These are phyloP conservation scores for Recurvomyces mirabilis DNA, from an alignment of 495 filamentous ascomycete species.

Conservation along the genomic window DNA sequence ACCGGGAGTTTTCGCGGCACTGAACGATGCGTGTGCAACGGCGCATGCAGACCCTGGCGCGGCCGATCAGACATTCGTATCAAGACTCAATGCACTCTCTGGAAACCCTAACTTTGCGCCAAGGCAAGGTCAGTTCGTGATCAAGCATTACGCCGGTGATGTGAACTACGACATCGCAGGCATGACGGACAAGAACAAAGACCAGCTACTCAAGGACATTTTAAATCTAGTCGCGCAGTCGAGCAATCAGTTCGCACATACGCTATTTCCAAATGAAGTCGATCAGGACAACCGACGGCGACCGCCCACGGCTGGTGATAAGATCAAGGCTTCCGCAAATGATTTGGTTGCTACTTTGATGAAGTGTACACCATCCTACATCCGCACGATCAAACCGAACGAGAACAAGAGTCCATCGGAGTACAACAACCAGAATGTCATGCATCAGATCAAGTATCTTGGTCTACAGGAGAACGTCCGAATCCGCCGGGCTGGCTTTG, in stretches of 20 bases:
- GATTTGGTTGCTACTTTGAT: conserved; percentile 89
- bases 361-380: conserved; percentile 95
- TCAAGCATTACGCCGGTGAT: conserved; percentile 99
- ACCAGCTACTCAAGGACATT: conserved; percentile 88
- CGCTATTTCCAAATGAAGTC: conserved; percentile 82
- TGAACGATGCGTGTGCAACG: conserved; percentile 96
- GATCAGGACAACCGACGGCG: conserved; percentile 92
- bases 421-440: conserved; percentile 80
- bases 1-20: conserved; percentile 84
- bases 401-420: conserved; percentile 93
- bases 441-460: conserved; percentile 99
- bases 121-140: conserved; percentile 89
- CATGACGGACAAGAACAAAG: conserved; percentile 99
- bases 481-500: conserved; percentile 92
- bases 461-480: conserved; percentile 98
- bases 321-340: conserved; percentile 94
- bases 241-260: conserved; percentile 73
- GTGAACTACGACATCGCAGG: conserved; percentile 90
- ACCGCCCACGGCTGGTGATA: conserved; percentile 90
- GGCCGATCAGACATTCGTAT: conserved; percentile 91
- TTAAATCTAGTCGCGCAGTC: conserved; percentile 78
- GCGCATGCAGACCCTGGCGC: conserved; percentile 90
- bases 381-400: conserved; percentile 98
- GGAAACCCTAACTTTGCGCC: conserved; percentile 84
- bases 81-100: conserved; percentile 75